Conservation (phyloP, 352 stramenopile genomes). For the Phytophthora idaei region DNA sequence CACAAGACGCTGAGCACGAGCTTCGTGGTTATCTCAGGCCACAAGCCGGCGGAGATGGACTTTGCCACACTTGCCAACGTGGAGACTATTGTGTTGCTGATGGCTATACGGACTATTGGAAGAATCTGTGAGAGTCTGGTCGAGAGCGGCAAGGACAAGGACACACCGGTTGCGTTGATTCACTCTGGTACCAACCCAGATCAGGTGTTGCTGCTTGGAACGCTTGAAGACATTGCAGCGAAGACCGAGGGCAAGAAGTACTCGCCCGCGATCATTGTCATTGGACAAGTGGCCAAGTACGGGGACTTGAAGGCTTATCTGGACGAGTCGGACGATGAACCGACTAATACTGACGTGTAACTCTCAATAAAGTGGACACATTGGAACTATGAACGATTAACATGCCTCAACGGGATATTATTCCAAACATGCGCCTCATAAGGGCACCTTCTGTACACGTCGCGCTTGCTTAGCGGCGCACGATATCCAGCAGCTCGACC, state of each 20-base stretch:
- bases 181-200: conserved; percentile 65
- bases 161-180: conserved; percentile 66
- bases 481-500: conserved; percentile 91
- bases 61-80: conserved; percentile 51
- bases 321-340: conserved; percentile 50
- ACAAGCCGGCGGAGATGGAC: conserved; percentile 76
- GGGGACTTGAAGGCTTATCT: conserved; percentile 60
- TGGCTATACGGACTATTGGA: conserved; percentile 61
- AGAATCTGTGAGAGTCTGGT: conserved; percentile 53
- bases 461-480: conserved; percentile 29
- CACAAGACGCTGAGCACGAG: conserved; percentile 71
- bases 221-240: conserved; percentile 52
- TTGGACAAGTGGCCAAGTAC: conserved; percentile 66
- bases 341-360: conserved; percentile 40
- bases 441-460: background rate
- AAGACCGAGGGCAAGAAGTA: conserved; percentile 60
- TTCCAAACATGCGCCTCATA: too few species aligned
- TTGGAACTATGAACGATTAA: too few species aligned
- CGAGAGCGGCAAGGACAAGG: conserved; percentile 36
- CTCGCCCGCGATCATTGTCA: conserved; percentile 75
- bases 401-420: too few species aligned
- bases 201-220: conserved; percentile 58
- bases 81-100: conserved; percentile 64
- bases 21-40: conserved; percentile 70
- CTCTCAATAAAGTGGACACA: too few species aligned